Evolutionary conservation across 306 rosid species (phyloP), one percentile per base, ranked within the genome.

Genomic region (Quercus robur): DNA sequence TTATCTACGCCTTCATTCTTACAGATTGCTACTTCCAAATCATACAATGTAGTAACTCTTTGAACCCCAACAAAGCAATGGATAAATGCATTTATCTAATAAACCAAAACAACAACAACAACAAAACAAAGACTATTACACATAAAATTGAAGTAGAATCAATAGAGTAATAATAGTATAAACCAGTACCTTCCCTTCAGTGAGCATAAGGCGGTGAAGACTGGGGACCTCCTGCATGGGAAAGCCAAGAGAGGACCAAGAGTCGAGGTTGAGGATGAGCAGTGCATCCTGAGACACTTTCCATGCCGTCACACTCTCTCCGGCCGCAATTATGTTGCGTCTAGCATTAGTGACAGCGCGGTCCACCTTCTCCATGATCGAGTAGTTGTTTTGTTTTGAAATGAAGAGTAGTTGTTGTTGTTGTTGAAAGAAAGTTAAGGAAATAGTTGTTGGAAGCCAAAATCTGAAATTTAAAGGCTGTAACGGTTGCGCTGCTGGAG

Each of bases 141-240:
- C 35, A n/a, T 71, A 38, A 38, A 38, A 38, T 38, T 38, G 44
- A 38, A 38, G 44, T 2, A 38, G 3, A 38, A 38, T 7, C 44
- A 6, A 6, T 38, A 6, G 44, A 38, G 44, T 38, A 6, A 38
- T 38, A 38, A 38, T 38, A 38, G 10, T 6, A 38, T 38, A 38
- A 38, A 38, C 0, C 44, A 38, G 44, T 86, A 94, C 99, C 97
- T 94, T 94, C 56, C 90, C 97, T 85, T 94, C 94, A 44, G 56
- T 80, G 49, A 75, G 59, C 75, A 91, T 84, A 31, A 94, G 87
- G 61, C 85, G 85, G 31, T 83, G 56, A 70, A 94, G 91, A 28
- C 90, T 81, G 6, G 94, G 92, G 74, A 94, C 89, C 71, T 89
- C 89, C 85, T 91, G 99, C 94, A 94, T 91, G 59, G 81, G 83